phyloP scores from a whole-genome alignment of 306 rosid species.

The Pachyrhizus erosus region DNA sequence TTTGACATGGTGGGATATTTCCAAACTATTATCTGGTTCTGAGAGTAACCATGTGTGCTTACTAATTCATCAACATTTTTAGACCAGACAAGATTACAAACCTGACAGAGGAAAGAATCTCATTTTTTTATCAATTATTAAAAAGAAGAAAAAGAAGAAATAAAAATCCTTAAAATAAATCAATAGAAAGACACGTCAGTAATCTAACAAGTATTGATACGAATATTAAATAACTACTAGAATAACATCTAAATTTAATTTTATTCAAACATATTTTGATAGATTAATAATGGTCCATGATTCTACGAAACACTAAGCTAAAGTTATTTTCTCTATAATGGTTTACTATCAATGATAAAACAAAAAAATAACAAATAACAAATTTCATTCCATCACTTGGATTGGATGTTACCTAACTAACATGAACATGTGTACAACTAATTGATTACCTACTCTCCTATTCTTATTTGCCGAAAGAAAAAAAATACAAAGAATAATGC shows the following conservation, averaged over 20 bases:
- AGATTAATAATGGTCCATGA: background rate
- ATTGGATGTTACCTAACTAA: background rate
- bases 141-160: background rate
- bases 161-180: background rate
- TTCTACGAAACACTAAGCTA: background rate
- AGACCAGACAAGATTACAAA: conserved; percentile 95
- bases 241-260: conserved; percentile 14
- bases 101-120: conserved; percentile 55
- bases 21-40: conserved; percentile 94
- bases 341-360: background rate
- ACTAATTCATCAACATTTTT: conserved; percentile 93
- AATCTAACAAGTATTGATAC: background rate
- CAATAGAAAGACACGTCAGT: background rate
- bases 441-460: background rate
- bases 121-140: background rate
- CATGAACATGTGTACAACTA: background rate
- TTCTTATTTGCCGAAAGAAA: background rate
- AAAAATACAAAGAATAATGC: background rate
- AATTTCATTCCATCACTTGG: background rate
- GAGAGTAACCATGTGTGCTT: conserved; percentile 97
- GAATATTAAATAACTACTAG: background rate
- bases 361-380: no score
- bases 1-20: conserved; percentile 94
- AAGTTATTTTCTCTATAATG: background rate
- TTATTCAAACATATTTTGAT: background rate